phyloP scores from a whole-genome alignment of 2,329 filamentous ascomycete genomes.

The Trichoderma sp. region DNA sequence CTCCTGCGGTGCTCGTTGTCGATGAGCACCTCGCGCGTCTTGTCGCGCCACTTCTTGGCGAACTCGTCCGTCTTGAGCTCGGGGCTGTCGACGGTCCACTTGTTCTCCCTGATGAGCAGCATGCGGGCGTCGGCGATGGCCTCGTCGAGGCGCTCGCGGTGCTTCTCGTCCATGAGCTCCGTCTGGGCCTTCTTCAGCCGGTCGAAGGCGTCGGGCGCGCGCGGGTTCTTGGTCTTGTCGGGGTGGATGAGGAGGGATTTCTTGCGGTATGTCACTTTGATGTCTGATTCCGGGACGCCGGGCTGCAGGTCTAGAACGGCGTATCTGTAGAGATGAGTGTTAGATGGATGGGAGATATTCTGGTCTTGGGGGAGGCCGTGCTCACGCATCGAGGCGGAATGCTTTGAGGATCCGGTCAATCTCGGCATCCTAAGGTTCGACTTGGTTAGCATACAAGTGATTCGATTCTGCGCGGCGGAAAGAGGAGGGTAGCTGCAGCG shows the following conservation, averaged over 20 bases:
- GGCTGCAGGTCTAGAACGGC: conserved; percentile 94
- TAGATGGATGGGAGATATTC: not conserved
- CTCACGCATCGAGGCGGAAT: conserved; percentile 69
- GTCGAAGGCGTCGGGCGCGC: conserved; percentile 93
- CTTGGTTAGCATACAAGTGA: not conserved
- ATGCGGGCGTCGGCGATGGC: conserved; percentile 94
- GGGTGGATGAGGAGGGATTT: conserved; percentile 99
- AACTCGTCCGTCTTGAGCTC: conserved; percentile 86
- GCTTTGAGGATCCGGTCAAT: conserved; percentile 92
- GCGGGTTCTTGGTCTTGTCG: conserved; percentile 91
- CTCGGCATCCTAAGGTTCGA: conserved; percentile 71
- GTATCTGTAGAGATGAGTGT: conserved; percentile 57
- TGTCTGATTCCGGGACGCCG: conserved; percentile 91
- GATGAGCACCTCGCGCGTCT: conserved; percentile 83
- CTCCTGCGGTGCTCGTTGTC: conserved; percentile 86
- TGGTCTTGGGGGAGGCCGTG: not conserved
- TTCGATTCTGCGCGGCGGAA: not conserved
- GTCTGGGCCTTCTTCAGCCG: conserved; percentile 92
- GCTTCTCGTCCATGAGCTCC: conserved; percentile 89
- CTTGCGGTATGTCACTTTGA: conserved; percentile 90
- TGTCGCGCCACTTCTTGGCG: conserved; percentile 81
- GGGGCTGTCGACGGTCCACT: conserved; percentile 84
- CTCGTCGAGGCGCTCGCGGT: conserved; percentile 83
- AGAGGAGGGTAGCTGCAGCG: not conserved
- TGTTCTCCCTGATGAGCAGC: conserved; percentile 89